Evolutionary conservation across 129 eudicot genomes (phyloP).

Genomic region (Pulicaria dysenterica): DNA sequence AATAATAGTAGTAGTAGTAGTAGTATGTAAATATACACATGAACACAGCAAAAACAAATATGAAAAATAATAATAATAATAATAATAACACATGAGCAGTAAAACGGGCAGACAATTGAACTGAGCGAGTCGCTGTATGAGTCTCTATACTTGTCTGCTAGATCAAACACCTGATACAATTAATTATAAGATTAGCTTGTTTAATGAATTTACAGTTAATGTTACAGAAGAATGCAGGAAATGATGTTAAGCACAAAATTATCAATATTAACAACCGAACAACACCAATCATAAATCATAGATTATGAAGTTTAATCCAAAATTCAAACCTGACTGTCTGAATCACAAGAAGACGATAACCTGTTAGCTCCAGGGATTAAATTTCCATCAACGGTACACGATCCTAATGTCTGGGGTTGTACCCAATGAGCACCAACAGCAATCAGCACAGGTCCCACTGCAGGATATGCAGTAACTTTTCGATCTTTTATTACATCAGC

Average conservation of each 20-base stretch:
- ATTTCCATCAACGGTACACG: constrained; percentile 71
- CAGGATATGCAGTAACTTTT: constrained; percentile 72
- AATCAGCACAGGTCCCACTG: constrained; percentile 68
- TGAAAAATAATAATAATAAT: background rate
- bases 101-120: constrained; percentile 85
- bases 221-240: background rate
- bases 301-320: too few species aligned
- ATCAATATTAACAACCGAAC: too few species aligned
- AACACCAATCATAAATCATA: too few species aligned
- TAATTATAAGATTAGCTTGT: constrained; percentile 14
- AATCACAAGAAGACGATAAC: too few species aligned
- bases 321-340: too few species aligned
- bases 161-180: constrained; percentile 67
- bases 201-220: background rate
- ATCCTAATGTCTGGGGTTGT: constrained; percentile 63
- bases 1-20: too few species aligned
- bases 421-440: constrained; percentile 97
- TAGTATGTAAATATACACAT: background rate
- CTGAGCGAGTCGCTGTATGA: constrained; percentile 76
- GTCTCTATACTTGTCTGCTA: constrained; percentile 84
- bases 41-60: background rate
- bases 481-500: constrained; percentile 65
- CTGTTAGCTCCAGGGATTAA: constrained; percentile 65
- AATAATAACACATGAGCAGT: constrained; percentile 21
- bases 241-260: background rate